A percentile compares a stretch with the other conserved stretches of the same genome.
Evolutionary conservation across 441 rosid species (phyloP).

Genomic region (Isatis lusitanica): DNA sequence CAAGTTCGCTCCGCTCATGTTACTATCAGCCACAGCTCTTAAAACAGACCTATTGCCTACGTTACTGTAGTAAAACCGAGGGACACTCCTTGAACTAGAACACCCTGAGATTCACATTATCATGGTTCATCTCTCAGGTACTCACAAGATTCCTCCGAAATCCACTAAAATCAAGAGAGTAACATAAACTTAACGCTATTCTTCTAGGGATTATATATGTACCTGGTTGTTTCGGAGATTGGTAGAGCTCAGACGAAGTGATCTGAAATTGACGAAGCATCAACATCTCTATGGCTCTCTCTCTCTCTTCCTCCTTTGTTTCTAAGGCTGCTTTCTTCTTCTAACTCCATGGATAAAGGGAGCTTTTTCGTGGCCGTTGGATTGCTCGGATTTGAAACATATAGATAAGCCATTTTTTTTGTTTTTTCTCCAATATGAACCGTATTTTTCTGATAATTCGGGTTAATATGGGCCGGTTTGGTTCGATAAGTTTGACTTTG

Average conservation of each 20-base stretch:
- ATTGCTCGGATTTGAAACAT: background rate
- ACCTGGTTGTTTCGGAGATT: constrained; percentile 19
- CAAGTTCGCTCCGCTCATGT: constrained; percentile 26
- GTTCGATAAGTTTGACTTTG: background rate
- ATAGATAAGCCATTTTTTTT: no score
- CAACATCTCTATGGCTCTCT: constrained; percentile 29
- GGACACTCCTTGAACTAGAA: constrained; percentile 27
- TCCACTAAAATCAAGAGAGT: background rate
- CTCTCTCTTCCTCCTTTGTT: background rate
- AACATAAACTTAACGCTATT: background rate
- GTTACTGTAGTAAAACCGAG: background rate
- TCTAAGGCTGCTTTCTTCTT: constrained; percentile 4
- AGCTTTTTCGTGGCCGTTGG: constrained; percentile 30
- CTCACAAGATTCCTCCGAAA: background rate
- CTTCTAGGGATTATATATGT: background rate
- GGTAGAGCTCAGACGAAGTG: constrained; percentile 21
- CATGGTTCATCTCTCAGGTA: background rate
- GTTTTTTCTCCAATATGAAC: no score
- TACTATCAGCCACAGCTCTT: constrained; percentile 37
- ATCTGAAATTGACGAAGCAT: constrained; percentile 22
- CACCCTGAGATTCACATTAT: constrained; percentile 37
- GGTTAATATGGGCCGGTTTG: no score
- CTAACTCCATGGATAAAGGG: constrained; percentile 31
- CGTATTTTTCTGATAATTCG: no score
- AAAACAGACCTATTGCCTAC: constrained; percentile 7